Base-by-base conservation (phyloP, 1,284 basidiomycete genomes). In the Ustilago crameri region DNA sequence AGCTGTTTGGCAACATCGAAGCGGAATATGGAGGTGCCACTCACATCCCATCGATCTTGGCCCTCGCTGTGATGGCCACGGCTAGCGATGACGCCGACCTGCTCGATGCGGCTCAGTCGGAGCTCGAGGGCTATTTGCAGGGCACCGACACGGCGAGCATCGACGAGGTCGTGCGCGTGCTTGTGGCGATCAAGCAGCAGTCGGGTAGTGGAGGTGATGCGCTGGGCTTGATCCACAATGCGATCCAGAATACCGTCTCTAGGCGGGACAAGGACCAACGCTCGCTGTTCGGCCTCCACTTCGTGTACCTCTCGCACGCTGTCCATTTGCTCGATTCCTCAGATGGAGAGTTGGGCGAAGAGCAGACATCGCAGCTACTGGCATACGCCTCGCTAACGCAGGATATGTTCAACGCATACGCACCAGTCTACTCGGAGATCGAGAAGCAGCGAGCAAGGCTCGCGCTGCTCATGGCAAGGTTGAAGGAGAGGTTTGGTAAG, bases 1-100 rank as follows among this genome's bases (percentile, higher is more conserved):
- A 38, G 2, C 51, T 72, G 4, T 62, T 72, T 10, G 27, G 15
- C 12, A 64, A 62, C 38, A 55, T 71, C 18, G 41, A 49, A 18
- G 17, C 35, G 4, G 41, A 27, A 0, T 35, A 57, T 38, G 34
- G 44, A 30, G 2, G 22, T 5, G 5, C 41, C 0, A 41, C 18
- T 2, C 92, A 91, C 78, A 82, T 94, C 52, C 87, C 88, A 57
- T 92, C 92, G 1, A 91, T 96, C 79, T 90, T 90, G 41, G 88
- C 90, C 0, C 87, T 97, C 0, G 91, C 91, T 0, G 92, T 91
- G 2, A 92, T 95, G 87, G 94, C 91, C 9, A 89, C 93, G 56
- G 84, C 93, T 22, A 90, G 90, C 0, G 86, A 87, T 24, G 94
- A 96, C 78, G 88, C 90, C 23, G 88, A 88, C 50, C 87, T 96